These are phyloP conservation scores for Podospora pseudopauciseta DNA, from an alignment of 495 filamentous ascomycete genomes.

Conservation along the genomic window DNA sequence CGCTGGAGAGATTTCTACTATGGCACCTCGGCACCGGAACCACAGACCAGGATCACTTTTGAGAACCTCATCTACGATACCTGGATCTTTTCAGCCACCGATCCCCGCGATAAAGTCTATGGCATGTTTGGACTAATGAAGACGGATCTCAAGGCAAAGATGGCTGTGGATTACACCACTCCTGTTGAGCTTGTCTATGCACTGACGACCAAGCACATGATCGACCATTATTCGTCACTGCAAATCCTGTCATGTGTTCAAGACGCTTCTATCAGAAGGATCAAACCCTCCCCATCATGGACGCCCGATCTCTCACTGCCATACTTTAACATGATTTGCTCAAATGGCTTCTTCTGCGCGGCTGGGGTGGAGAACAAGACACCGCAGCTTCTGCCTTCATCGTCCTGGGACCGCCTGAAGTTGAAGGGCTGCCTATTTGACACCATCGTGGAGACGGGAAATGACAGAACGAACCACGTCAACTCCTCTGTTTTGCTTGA, in stretches of 20 bases:
- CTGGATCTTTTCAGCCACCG: slow-evolving; percentile 9
- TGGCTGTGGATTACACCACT: slow-evolving; percentile 13
- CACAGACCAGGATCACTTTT: neutral
- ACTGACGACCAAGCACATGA: slow-evolving; percentile 6
- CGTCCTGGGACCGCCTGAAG: neutral
- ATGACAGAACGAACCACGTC: neutral
- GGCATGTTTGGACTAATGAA: slow-evolving; percentile 12
- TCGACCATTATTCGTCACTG: slow-evolving; percentile 10
- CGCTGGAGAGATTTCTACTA: slow-evolving; percentile 13
- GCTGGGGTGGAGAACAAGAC: slow-evolving; percentile 2
- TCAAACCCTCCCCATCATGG: slow-evolving; percentile 14
- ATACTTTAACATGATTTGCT: slow-evolving; percentile 18
- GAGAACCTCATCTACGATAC: neutral
- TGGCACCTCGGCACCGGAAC: neutral
- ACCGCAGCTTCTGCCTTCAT: neutral
- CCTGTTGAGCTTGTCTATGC: slow-evolving; percentile 10
- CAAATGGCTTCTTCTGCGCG: slow-evolving; percentile 1
- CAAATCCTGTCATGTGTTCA: slow-evolving; percentile 15
- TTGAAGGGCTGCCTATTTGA: neutral
- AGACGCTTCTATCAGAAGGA: slow-evolving; percentile 9
- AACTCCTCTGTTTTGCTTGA: neutral
- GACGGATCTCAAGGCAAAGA: neutral
- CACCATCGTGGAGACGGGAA: neutral
- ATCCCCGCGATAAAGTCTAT: slow-evolving; percentile 19
- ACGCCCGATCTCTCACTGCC: slow-evolving; percentile 16